Percentiles rank a stretch among this genome's conserved stretches.
phyloP scores from a whole-genome alignment of 805 yeast genomes.

The Zygosaccharomyces pseudorouxii region DNA sequence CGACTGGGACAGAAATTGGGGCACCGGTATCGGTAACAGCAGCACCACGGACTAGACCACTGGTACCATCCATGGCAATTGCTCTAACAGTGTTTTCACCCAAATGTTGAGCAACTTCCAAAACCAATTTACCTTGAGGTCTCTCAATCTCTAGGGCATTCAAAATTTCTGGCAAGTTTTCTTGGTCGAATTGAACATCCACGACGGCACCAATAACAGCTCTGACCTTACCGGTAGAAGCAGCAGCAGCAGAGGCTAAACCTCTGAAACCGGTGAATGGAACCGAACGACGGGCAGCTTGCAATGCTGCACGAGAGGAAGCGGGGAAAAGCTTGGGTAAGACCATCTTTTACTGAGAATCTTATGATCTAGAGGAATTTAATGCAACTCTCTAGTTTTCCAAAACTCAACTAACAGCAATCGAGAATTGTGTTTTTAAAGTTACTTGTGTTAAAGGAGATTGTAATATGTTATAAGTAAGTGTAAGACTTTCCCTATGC shows the following conservation, averaged over 20 bases:
- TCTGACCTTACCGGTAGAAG: slow-evolving; percentile 81
- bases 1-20: slow-evolving; percentile 98
- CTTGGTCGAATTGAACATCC: slow-evolving; percentile 98
- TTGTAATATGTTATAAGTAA: background rate
- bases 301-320: slow-evolving; percentile 78
- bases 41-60: slow-evolving; percentile 98
- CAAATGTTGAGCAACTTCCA: slow-evolving; percentile 99
- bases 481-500: background rate
- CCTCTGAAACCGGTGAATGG: slow-evolving; percentile 39
- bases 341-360: background rate
- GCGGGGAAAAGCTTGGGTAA: slow-evolving; percentile 36
- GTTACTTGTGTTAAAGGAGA: background rate
- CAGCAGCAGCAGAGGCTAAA: slow-evolving; percentile 43
- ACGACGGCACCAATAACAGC: slow-evolving; percentile 99
- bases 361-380: background rate
- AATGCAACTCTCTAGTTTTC: background rate
- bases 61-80: slow-evolving; percentile 99
- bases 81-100: slow-evolving; percentile 99
- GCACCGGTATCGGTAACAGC: slow-evolving; percentile 91
- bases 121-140: slow-evolving; percentile 74
- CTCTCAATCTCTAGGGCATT: slow-evolving; percentile 90
- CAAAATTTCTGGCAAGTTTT: slow-evolving; percentile 93
- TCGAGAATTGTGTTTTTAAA: background rate
- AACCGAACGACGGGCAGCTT: slow-evolving; percentile 83
- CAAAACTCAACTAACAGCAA: background rate